Evolutionary conservation across 1,139 yeast genomes (phyloP), one percentile per base, ranked within the genome.

Genomic region (Geotrichum candidum): DNA sequence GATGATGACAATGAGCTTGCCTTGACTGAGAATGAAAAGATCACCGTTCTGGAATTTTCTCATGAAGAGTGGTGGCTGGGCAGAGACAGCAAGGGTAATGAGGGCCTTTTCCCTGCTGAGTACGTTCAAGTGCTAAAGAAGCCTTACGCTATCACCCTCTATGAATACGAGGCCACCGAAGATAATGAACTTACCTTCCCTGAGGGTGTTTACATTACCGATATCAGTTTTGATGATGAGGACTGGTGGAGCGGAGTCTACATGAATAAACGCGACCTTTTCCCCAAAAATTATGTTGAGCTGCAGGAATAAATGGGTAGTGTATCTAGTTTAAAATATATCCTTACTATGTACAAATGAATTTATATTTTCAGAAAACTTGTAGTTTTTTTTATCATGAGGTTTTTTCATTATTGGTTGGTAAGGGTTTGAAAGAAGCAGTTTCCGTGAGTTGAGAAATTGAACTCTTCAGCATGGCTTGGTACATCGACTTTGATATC

Each of bases 181-280:
- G 96, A 88, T 66, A 94, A 92, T 70, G 99, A 94, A 76, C 80
- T 94, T 63, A 82, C 86, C 1, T 90, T 90, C 74, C 82, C 78
- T 45, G 97, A 90, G 72, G 96, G 95, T 58, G 98, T 90, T 68
- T 69, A 80, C 65, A 90, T 94, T 67, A 77, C 85, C 25, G 89
- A 90, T 65, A 88, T 94, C 65, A 96, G 90, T 68, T 88, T 90
- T 74, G 88, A 89, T 18, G 97, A 91, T 68, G 96, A 90, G 58
- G 97, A 90, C 71, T 94, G 99, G 99, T 94, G 98, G 98, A 80
- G 87, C 63, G 99, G 99, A 57, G 85, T 85, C 68, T 77, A 84
- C 63, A 76, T 85, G 52, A 97, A 96, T 53, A 88, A 85, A 67
- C 80, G 83, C 66, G 96, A 96, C 62, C 80, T 94, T 62, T 91